Conservation (phyloP, 2,329 filamentous ascomycete species). For the Aureobasidium vineae region DNA sequence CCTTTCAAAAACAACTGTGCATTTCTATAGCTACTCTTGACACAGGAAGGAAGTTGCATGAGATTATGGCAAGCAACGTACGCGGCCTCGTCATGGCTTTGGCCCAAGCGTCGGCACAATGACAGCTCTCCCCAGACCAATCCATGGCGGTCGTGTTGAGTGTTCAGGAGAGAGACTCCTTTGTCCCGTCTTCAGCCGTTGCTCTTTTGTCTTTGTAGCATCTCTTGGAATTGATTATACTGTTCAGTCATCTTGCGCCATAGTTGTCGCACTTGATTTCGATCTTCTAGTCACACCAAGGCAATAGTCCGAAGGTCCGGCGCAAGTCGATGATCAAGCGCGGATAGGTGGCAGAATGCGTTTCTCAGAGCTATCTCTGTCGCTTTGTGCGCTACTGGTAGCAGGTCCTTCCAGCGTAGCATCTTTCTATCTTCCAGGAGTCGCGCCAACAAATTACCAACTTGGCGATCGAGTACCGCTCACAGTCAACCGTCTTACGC, state of each 20-base stretch:
- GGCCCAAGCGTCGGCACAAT: conserved; percentile 6
- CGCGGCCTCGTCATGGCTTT: conserved; percentile 15
- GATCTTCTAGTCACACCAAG: neutral
- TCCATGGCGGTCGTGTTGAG: neutral
- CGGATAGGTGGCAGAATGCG: conserved; percentile 19
- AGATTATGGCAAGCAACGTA: neutral
- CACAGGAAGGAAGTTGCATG: neutral
- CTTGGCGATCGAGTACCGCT: conserved; percentile 76
- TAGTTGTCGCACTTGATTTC: neutral
- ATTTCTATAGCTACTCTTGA: neutral
- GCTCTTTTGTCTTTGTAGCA: neutral
- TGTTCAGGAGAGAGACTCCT: conserved; percentile 2
- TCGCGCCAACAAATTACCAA: conserved; percentile 90
- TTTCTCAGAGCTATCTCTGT: conserved; percentile 22
- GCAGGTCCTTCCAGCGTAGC: conserved; percentile 37
- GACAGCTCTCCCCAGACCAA: conserved; percentile 21
- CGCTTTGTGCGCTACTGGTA: conserved; percentile 32
- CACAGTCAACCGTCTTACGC: conserved; percentile 89
- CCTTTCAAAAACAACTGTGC: no score
- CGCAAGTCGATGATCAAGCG: neutral
- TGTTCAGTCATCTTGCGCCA: neutral
- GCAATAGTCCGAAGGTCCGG: neutral
- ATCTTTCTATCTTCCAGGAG: conserved; percentile 93
- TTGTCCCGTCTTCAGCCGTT: conserved; percentile 9
- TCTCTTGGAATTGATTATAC: neutral